These are phyloP conservation scores for Carex littledalei DNA, from an alignment of 176 grass and related monocot genomes.

Conservation along the genomic window DNA sequence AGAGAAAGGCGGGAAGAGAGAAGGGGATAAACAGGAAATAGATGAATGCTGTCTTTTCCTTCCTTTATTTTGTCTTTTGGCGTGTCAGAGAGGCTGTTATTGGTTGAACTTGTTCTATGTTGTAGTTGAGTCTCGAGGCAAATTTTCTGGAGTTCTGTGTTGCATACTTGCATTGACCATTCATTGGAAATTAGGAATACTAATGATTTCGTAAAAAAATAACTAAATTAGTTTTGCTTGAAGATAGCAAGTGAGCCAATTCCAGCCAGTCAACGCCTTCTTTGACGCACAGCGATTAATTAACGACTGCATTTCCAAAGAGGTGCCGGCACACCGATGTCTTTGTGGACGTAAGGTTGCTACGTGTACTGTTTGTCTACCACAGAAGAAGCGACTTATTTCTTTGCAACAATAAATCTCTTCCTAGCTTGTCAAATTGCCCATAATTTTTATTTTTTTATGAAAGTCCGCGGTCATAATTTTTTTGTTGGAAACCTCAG, in stretches of 20 bases:
- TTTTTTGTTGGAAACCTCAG: too few relatives aligned
- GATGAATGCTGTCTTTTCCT: not conserved
- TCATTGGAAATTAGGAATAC: not conserved
- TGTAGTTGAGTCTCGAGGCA: not conserved
- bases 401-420: not conserved
- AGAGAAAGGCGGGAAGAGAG: constrained; percentile 23
- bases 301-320: not conserved
- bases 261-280: not conserved
- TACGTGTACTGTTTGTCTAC: not conserved
- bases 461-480: too few relatives aligned
- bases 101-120: not conserved
- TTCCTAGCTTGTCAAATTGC: too few relatives aligned
- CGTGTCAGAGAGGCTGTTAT: not conserved
- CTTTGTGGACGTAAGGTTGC: not conserved
- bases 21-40: not conserved
- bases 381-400: not conserved
- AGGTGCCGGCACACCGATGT: not conserved
- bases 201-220: not conserved
- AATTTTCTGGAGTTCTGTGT: not conserved
- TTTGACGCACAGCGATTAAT: not conserved
- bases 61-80: not conserved
- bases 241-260: not conserved
- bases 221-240: too few relatives aligned
- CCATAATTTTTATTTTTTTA: too few relatives aligned
- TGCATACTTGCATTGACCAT: not conserved